A percentile compares a stretch with the other conserved stretches of the same genome.
phyloP scores from a whole-genome alignment of 805 yeast species.

The Candida takata region DNA sequence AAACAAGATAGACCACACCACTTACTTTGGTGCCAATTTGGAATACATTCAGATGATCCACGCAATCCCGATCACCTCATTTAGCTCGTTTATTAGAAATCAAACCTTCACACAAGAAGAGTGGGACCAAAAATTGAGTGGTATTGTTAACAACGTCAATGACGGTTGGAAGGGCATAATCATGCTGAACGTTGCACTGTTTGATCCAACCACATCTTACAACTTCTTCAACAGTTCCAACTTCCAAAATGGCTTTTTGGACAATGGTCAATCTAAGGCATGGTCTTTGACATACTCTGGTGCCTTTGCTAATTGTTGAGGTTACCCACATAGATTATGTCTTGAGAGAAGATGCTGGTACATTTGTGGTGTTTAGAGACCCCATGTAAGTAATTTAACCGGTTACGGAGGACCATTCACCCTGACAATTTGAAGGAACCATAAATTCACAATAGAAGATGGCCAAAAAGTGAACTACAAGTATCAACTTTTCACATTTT shows the following conservation, averaged over 20 bases:
- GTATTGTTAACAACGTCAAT: slow-evolving; percentile 40
- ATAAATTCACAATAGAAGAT: too few species aligned
- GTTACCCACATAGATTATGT: too few species aligned
- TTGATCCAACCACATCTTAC: slow-evolving; percentile 59
- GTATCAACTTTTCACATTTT: slow-evolving; percentile 9
- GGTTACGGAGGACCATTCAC: too few species aligned
- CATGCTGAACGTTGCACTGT: slow-evolving; percentile 66
- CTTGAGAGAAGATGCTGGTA: too few species aligned
- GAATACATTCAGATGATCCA: slow-evolving; percentile 77
- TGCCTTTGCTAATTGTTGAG: slow-evolving; percentile 18
- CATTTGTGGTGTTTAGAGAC: too few species aligned
- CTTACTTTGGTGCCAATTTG: slow-evolving; percentile 66
- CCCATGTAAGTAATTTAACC: too few species aligned
- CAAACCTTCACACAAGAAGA: slow-evolving; percentile 53
- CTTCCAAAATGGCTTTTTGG: slow-evolving; percentile 55
- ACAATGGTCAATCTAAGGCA: slow-evolving; percentile 79
- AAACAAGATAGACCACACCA: slow-evolving; percentile 65
- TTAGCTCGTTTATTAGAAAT: slow-evolving; percentile 53
- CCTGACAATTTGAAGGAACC: too few species aligned
- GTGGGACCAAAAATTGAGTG: slow-evolving; percentile 46
- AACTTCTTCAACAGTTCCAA: slow-evolving; percentile 47
- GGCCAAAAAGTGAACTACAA: too few species aligned
- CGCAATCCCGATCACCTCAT: slow-evolving; percentile 66
- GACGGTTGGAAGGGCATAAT: slow-evolving; percentile 73
- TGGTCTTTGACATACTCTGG: slow-evolving; percentile 82